Evolutionary conservation across 2,329 filamentous ascomycete species (phyloP).

Genomic region (Alternaria sp.): DNA sequence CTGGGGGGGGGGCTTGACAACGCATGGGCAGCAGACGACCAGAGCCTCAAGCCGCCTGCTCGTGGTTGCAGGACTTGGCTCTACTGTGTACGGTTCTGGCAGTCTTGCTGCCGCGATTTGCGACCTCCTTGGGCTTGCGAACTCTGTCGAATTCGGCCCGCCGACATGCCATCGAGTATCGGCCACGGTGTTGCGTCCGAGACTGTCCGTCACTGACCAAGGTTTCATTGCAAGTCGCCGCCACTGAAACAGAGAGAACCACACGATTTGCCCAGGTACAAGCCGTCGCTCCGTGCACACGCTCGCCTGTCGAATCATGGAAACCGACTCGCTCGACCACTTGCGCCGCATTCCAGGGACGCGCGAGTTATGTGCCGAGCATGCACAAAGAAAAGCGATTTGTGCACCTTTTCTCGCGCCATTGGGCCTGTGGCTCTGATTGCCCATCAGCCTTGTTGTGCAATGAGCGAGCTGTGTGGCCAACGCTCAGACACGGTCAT

Average conservation of each 20-base stretch:
- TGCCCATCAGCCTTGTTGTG: conserved; percentile 26
- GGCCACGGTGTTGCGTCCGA: conserved; percentile 44
- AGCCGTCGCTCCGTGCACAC: conserved; percentile 44
- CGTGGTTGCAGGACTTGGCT: conserved; percentile 23
- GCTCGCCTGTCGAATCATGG: conserved; percentile 44
- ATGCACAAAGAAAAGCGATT: conserved; percentile 18
- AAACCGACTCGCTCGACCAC: conserved; percentile 30
- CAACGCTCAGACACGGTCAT: conserved; percentile 15
- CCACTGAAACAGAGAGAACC: conserved; percentile 36
- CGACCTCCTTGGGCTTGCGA: conserved; percentile 5
- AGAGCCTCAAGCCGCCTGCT: conserved; percentile 28
- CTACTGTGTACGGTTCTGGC: neutral
- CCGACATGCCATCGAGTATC: conserved; percentile 9
- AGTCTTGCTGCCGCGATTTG: conserved; percentile 9
- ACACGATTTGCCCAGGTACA: conserved; percentile 27
- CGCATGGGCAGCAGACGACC: conserved; percentile 37
- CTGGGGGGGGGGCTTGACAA: conserved; percentile 29
- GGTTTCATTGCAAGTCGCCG: conserved; percentile 41
- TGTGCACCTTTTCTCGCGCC: conserved; percentile 33
- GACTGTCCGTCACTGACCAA: conserved; percentile 30
- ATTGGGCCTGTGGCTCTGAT: conserved; percentile 31
- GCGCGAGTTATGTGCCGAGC: conserved; percentile 42
- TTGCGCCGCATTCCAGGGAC: conserved; percentile 46
- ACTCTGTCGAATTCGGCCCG: neutral
- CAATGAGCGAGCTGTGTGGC: conserved; percentile 26